Percentiles rank a stretch among this genome's conserved stretches.
phyloP scores from a whole-genome alignment of 2,329 filamentous ascomycete species.

The Arthrobotrys musiformis region DNA sequence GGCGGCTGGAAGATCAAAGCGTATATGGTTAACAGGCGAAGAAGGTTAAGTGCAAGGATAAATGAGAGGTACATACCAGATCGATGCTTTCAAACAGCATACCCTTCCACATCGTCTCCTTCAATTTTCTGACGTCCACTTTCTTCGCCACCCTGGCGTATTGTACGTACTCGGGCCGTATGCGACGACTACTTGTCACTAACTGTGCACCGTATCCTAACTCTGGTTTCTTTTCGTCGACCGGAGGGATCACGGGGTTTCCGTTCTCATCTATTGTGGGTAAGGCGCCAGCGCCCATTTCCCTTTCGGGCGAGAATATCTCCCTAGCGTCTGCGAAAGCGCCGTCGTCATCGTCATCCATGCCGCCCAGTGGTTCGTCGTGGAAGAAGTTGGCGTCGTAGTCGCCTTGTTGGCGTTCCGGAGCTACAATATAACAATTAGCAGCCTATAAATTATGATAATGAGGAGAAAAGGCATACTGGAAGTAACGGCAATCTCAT shows the following conservation, averaged over 20 bases:
- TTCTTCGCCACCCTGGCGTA: conserved; percentile 77
- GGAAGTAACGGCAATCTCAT: conserved; percentile 67
- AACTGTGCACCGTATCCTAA: conserved; percentile 72
- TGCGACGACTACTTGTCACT: conserved; percentile 71
- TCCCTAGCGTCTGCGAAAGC: conserved; percentile 85
- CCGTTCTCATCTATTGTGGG: conserved; percentile 61
- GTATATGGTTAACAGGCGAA: neutral
- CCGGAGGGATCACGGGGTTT: conserved; percentile 39
- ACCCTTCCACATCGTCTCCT: conserved; percentile 77
- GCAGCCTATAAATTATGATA: conserved; percentile 55
- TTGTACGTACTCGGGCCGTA: conserved; percentile 76
- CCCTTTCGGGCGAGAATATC: conserved; percentile 76
- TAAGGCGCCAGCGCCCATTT: conserved; percentile 62
- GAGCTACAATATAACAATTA: conserved; percentile 58
- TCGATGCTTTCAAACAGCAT: conserved; percentile 68
- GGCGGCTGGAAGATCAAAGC: conserved; percentile 51
- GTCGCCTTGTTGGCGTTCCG: conserved; percentile 68
- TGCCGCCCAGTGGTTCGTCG: conserved; percentile 79
- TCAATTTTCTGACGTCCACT: conserved; percentile 75
- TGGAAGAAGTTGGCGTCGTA: conserved; percentile 99
- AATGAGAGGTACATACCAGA: conserved; percentile 29
- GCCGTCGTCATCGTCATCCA: conserved; percentile 72
- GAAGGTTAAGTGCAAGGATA: neutral
- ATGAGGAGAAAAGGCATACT: conserved; percentile 18
- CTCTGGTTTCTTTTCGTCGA: conserved; percentile 43